Conservation (phyloP, 163 green algal genomes). For the Prototheca cutis region DNA sequence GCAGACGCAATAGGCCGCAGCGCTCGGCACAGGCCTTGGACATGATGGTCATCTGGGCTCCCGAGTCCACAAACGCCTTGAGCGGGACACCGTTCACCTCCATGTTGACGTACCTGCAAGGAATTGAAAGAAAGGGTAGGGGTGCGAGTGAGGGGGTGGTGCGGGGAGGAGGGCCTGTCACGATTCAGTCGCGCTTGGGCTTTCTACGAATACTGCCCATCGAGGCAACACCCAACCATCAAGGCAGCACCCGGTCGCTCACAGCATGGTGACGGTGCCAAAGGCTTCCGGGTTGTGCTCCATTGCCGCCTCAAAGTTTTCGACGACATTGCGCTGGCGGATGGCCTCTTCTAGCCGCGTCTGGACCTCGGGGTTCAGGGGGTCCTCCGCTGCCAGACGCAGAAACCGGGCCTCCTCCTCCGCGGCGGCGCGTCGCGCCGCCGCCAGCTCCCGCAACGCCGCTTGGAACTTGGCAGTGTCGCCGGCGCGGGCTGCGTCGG, state of each 20-base stretch:
- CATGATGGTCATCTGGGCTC: conserved; percentile 83
- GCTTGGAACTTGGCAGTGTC: conserved; percentile 45
- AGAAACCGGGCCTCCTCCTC: conserved; percentile 26
- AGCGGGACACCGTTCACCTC: conserved; percentile 67
- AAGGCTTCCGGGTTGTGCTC: conserved; percentile 91
- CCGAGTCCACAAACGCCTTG: conserved; percentile 92
- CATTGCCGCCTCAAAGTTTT: conserved; percentile 74
- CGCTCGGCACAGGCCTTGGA: conserved; percentile 47
- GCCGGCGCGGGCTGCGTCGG: conserved; percentile 28
- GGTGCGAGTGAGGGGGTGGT: neutral
- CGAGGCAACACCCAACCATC: too few relatives aligned
- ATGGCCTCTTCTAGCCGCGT: conserved; percentile 77
- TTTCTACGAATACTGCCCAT: too few relatives aligned
- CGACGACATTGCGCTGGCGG: conserved; percentile 71
- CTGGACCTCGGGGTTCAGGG: conserved; percentile 73
- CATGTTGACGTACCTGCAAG: conserved; percentile 84
- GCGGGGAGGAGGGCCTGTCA: too few relatives aligned
- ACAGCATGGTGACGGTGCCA: conserved; percentile 75
- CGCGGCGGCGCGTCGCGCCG: neutral
- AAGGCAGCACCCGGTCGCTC: too few relatives aligned
- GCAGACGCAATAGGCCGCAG: conserved; percentile 64
- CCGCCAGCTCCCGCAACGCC: conserved; percentile 7
- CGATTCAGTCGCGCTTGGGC: too few relatives aligned
- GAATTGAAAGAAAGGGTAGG: too few relatives aligned
- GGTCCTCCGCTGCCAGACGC: conserved; percentile 49